A percentile compares a stretch with the other conserved stretches of the same genome.
These are phyloP conservation scores for Fusarium dimerum DNA, from an alignment of 2,329 filamentous ascomycete species.

Conservation along the genomic window DNA sequence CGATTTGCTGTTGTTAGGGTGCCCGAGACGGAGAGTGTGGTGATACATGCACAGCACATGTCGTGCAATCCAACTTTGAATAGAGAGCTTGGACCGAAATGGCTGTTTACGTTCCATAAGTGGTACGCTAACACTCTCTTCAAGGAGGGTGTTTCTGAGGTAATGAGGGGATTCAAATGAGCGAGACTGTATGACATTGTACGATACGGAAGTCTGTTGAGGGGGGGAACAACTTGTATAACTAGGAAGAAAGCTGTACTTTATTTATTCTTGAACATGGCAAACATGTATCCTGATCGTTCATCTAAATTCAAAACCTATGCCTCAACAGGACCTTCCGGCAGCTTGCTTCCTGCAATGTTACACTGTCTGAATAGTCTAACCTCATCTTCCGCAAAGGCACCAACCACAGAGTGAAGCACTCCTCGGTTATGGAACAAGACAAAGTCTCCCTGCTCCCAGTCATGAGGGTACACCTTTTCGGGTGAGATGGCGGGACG, in stretches of 20 bases:
- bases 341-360: slow-evolving; percentile 64
- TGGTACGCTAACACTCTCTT: slow-evolving; percentile 29
- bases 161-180: slow-evolving; percentile 9
- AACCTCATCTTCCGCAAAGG: slow-evolving; percentile 72
- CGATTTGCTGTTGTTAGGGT: slow-evolving; percentile 29
- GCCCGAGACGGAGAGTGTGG: neutral
- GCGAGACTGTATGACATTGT: neutral
- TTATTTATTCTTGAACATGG: neutral
- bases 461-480: slow-evolving; percentile 73
- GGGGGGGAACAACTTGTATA: neutral
- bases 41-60: slow-evolving; percentile 24
- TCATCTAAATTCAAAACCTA: neutral
- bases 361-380: slow-evolving; percentile 79
- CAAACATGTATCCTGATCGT: too few relatives aligned
- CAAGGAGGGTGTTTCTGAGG: slow-evolving; percentile 25
- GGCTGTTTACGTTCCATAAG: slow-evolving; percentile 26
- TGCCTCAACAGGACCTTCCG: slow-evolving; percentile 45
- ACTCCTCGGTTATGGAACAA: slow-evolving; percentile 79
- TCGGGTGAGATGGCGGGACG: slow-evolving; percentile 69
- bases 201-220: neutral
- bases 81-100: slow-evolving; percentile 8
- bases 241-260: neutral
- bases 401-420: slow-evolving; percentile 73
- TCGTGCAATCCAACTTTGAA: slow-evolving; percentile 29
- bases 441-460: slow-evolving; percentile 75